Percentiles rank a stretch among this genome's conserved stretches.
Conservation (phyloP, 495 filamentous ascomycete species). For the Xylaria cubensis region DNA sequence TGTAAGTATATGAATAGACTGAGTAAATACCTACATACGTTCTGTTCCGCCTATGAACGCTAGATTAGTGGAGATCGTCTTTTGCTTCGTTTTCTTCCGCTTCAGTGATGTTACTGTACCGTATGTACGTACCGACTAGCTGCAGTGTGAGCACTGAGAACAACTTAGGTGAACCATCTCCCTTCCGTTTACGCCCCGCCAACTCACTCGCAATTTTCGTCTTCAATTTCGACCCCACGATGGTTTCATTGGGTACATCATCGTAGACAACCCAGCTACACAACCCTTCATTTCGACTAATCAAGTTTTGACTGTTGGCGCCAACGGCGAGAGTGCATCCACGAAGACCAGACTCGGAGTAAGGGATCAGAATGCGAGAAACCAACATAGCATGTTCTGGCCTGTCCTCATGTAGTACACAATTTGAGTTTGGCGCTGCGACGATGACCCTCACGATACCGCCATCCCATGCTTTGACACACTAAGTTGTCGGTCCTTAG, state of each 20-base stretch:
- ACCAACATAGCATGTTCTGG: constrained; percentile 6
- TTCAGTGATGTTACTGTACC: background rate
- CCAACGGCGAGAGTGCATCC: constrained; percentile 10
- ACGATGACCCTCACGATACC: constrained; percentile 29
- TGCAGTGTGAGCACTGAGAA: background rate
- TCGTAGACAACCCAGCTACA: background rate
- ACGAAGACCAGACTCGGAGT: constrained; percentile 10
- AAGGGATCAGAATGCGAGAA: background rate
- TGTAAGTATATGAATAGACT: background rate
- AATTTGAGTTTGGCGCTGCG: constrained; percentile 25
- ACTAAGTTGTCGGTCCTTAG: background rate
- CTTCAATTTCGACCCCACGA: background rate
- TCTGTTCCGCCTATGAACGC: too few relatives aligned
- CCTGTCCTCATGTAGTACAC: constrained; percentile 5
- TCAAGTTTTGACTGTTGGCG: constrained; percentile 14
- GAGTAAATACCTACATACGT: too few relatives aligned
- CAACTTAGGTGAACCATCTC: background rate
- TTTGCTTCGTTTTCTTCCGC: constrained; percentile 8
- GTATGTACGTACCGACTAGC: background rate
- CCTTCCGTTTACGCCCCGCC: background rate
- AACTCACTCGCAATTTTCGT: background rate
- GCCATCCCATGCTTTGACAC: constrained; percentile 2
- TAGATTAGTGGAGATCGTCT: background rate
- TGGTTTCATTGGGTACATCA: background rate
- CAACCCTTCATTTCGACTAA: constrained; percentile 9